Conservation (phyloP, 2,329 filamentous ascomycete species). For the Fusarium camptoceras region DNA sequence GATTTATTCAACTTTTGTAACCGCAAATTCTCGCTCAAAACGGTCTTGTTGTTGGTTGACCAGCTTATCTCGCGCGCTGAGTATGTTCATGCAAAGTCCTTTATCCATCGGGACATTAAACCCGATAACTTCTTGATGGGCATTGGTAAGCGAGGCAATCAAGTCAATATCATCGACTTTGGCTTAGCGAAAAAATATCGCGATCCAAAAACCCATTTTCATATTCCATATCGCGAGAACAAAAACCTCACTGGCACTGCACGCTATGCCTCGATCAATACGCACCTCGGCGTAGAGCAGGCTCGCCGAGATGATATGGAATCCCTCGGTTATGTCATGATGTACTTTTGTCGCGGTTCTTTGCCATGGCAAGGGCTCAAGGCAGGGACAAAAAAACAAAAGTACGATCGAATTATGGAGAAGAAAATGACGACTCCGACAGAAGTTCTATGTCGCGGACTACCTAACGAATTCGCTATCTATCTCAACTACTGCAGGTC, state of each 20-base stretch:
- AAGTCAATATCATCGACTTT: constrained; percentile 99
- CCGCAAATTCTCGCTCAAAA: constrained; percentile 99
- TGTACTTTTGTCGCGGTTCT: constrained; percentile 99
- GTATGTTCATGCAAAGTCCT: constrained; percentile 99
- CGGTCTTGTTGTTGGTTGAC: constrained; percentile 93
- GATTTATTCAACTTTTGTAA: constrained; percentile 99
- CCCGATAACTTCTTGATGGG: constrained; percentile 99
- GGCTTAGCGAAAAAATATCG: constrained; percentile 99
- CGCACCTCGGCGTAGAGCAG: constrained; percentile 97
- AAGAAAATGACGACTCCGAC: constrained; percentile 99
- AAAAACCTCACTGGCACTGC: constrained; percentile 99
- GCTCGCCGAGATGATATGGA: constrained; percentile 99
- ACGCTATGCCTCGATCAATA: constrained; percentile 98
- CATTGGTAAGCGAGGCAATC: constrained; percentile 98
- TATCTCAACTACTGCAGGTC: constrained; percentile 99
- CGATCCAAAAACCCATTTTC: constrained; percentile 99
- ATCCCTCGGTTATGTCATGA: constrained; percentile 98
- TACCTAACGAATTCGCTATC: constrained; percentile 99
- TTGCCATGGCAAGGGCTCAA: constrained; percentile 99
- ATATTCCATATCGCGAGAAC: constrained; percentile 99
- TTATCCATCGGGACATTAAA: constrained; percentile 99
- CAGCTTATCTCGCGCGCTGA: constrained; percentile 99
- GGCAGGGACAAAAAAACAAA: constrained; percentile 99
- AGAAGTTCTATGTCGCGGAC: constrained; percentile 97
- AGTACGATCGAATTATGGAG: constrained; percentile 99